Conservation (phyloP, 2,329 filamentous ascomycete species). For the Cordyceps sp. region DNA sequence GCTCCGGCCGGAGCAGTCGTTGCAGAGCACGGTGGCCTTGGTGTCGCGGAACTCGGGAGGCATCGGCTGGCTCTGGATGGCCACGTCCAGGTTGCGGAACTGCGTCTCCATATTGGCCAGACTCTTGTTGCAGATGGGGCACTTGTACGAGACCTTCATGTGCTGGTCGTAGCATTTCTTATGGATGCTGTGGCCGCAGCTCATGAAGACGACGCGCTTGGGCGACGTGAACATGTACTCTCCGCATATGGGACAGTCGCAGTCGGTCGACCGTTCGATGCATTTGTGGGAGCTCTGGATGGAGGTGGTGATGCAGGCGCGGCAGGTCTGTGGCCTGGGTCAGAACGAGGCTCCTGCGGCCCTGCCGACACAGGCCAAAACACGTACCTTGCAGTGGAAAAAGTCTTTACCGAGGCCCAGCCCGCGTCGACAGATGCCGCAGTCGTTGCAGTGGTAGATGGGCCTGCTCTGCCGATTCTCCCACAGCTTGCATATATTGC, state of each 20-base stretch:
- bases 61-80: conserved; percentile 85
- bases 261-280: conserved; percentile 86
- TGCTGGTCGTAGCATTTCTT: conserved; percentile 76
- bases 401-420: conserved; percentile 91
- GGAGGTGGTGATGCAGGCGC: conserved; percentile 82
- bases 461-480: conserved; percentile 80
- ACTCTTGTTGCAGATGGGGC: conserved; percentile 89
- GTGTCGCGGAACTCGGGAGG: conserved; percentile 67
- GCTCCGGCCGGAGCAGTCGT: conserved; percentile 82
- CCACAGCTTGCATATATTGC: conserved; percentile 89
- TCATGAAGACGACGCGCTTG: conserved; percentile 79
- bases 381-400: conserved; percentile 82
- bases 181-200: conserved; percentile 92
- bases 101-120: conserved; percentile 96
- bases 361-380: too few relatives aligned
- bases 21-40: conserved; percentile 73
- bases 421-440: conserved; percentile 85
- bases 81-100: conserved; percentile 78
- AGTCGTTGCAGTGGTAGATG: conserved; percentile 93
- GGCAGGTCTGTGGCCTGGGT: conserved; percentile 50
- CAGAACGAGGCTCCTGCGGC: conserved; percentile 1
- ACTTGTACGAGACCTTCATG: conserved; percentile 83
- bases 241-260: conserved; percentile 90
- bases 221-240: conserved; percentile 94
- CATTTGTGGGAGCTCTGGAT: conserved; percentile 78